Conservation (phyloP, 805 yeast species). For the Yarrowia osloensis region DNA sequence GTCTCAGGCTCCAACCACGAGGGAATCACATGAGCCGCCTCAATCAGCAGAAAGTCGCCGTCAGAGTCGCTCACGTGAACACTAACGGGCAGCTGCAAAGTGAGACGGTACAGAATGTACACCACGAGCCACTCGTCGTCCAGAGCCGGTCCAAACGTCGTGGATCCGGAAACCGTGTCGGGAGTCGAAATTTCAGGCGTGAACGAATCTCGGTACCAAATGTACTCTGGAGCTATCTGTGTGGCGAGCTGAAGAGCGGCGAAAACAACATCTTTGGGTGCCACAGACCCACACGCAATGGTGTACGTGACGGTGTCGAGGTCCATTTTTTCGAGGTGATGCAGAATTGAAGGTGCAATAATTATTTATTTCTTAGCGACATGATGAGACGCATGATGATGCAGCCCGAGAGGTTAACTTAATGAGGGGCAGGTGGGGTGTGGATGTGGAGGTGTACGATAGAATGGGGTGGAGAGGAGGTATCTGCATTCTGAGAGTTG, state of each 20-base stretch:
- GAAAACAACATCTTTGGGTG: neutral
- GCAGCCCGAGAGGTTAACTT: conserved; percentile 1
- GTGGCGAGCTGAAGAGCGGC: neutral
- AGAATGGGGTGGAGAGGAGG: neutral
- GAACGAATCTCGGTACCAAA: conserved; percentile 38
- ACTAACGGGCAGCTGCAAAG: conserved; percentile 32
- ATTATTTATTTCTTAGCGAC: neutral
- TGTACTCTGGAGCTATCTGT: conserved; percentile 31
- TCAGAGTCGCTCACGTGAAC: conserved; percentile 50
- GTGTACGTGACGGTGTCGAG: conserved; percentile 18
- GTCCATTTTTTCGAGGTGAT: neutral
- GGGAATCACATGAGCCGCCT: conserved; percentile 51
- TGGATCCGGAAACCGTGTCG: neutral
- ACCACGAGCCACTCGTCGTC: conserved; percentile 43
- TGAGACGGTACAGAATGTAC: conserved; percentile 36
- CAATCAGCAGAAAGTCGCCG: conserved; percentile 58
- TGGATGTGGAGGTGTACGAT: neutral
- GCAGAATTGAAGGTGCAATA: too few relatives aligned
- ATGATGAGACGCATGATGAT: neutral
- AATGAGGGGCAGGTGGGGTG: neutral
- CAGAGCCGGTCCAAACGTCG: conserved; percentile 39
- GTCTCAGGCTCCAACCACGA: conserved; percentile 51
- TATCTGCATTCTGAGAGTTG: neutral
- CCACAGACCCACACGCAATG: neutral
- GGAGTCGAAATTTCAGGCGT: neutral